Evolutionary conservation across 139 green algal genomes (phyloP).

Genomic region (Astrephomene gubernaculifera): DNA sequence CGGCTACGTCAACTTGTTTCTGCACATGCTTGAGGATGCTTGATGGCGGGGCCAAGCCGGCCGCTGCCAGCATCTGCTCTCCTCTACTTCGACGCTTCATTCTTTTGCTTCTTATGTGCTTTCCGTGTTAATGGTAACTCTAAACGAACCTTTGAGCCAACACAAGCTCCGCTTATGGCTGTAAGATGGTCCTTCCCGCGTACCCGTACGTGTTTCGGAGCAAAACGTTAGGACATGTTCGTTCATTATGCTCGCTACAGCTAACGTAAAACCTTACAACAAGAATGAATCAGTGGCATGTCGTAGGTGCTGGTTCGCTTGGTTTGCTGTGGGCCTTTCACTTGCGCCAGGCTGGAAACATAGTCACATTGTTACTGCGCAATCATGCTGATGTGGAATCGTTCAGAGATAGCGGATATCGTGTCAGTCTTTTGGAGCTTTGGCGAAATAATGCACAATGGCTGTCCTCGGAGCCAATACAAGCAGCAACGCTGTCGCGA

Average conservation of each 20-base stretch:
- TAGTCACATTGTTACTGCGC: conserved; percentile 26
- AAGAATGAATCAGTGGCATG: no score
- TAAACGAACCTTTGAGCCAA: no score
- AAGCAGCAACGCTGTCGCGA: background rate
- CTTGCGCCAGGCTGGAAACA: conserved; percentile 23
- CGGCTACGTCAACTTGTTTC: background rate
- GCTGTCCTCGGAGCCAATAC: background rate
- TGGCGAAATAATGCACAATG: background rate
- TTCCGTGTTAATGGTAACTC: no score
- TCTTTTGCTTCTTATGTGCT: background rate
- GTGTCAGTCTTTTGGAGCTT: conserved; percentile 8
- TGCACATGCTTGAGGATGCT: background rate
- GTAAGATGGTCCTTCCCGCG: no score
- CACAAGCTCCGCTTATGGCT: no score
- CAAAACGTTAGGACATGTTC: no score
- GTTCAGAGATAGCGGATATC: background rate
- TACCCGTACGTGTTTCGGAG: no score
- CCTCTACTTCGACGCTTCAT: conserved; percentile 37
- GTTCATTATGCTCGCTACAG: no score
- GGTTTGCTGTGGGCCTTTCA: conserved; percentile 49
- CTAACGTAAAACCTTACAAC: no score
- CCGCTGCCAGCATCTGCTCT: conserved; percentile 25
- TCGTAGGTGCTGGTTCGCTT: conserved; percentile 54
- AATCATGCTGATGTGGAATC: background rate
- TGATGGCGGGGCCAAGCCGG: background rate